These are phyloP conservation scores for Rhizophagus clarus DNA, from an alignment of 192 early-diverging fungal species.

Conservation along the genomic window DNA sequence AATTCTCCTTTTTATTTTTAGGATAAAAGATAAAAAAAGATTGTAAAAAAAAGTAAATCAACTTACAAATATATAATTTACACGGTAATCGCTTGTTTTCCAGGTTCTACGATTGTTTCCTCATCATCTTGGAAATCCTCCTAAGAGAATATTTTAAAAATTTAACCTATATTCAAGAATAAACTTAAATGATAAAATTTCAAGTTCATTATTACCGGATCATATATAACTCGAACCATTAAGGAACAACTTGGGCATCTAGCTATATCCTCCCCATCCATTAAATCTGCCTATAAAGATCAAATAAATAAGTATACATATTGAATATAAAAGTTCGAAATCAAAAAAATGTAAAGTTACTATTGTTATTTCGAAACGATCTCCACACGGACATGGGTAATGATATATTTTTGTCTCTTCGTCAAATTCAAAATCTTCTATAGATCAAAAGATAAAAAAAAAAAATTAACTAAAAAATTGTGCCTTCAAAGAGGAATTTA, in stretches of 20 bases:
- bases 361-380: slow-evolving; percentile 86
- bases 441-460: not conserved
- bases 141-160: not conserved
- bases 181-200: no score
- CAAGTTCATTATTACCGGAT: slow-evolving; percentile 52
- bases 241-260: slow-evolving; percentile 93
- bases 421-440: slow-evolving; percentile 92
- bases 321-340: slow-evolving; percentile 5
- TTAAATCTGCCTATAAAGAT: slow-evolving; percentile 62
- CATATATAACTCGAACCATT: slow-evolving; percentile 88
- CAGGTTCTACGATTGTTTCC: not conserved
- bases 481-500: no score
- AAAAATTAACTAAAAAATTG: no score
- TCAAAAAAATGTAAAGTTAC: slow-evolving; percentile 40
- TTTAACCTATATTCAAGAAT: not conserved
- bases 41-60: no score
- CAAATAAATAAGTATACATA: not conserved
- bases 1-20: no score
- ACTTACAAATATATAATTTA: not conserved
- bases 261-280: slow-evolving; percentile 85
- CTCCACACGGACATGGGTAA: slow-evolving; percentile 98
- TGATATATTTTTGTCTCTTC: slow-evolving; percentile 79
- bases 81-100: not conserved
- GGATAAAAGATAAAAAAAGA: no score
- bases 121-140: slow-evolving; percentile 13